Evolutionary conservation across 2,329 filamentous ascomycete species (phyloP).

Genomic region (Colletotrichum sp.): DNA sequence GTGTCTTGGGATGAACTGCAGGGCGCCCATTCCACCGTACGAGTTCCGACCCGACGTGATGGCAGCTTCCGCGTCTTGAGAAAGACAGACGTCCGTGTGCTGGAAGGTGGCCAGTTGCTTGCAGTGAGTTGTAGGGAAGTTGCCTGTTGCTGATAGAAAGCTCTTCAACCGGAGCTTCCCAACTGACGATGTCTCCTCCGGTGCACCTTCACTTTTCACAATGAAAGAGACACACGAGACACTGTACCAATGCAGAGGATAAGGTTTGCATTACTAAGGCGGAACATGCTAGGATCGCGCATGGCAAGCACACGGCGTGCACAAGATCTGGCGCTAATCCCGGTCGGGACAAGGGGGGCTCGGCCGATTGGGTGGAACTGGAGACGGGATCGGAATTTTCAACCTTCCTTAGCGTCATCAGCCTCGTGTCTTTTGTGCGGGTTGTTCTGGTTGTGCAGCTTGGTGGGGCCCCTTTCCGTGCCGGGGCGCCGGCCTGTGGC

Average conservation of each 20-base stretch:
- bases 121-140: background rate
- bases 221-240: background rate
- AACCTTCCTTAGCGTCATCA: constrained; percentile 8
- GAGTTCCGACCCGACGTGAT: background rate
- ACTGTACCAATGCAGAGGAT: constrained; percentile 20
- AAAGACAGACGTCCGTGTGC: background rate
- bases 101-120: background rate
- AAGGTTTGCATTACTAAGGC: constrained; percentile 23
- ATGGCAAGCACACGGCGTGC: constrained; percentile 12
- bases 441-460: constrained; percentile 8
- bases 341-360: background rate
- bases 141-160: background rate
- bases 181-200: background rate
- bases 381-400: constrained; percentile 16
- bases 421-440: constrained; percentile 16
- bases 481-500: constrained; percentile 1
- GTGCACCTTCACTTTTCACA: background rate
- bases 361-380: constrained; percentile 10
- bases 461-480: background rate
- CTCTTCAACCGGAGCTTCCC: background rate
- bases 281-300: constrained; percentile 2
- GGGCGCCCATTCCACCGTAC: background rate
- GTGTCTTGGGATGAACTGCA: constrained; percentile 14
- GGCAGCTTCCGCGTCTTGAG: background rate
- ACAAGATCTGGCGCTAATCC: constrained; percentile 20